These are phyloP conservation scores for Mortierella sp. DNA, from an alignment of 371 early-diverging fungal species.

Conservation along the genomic window DNA sequence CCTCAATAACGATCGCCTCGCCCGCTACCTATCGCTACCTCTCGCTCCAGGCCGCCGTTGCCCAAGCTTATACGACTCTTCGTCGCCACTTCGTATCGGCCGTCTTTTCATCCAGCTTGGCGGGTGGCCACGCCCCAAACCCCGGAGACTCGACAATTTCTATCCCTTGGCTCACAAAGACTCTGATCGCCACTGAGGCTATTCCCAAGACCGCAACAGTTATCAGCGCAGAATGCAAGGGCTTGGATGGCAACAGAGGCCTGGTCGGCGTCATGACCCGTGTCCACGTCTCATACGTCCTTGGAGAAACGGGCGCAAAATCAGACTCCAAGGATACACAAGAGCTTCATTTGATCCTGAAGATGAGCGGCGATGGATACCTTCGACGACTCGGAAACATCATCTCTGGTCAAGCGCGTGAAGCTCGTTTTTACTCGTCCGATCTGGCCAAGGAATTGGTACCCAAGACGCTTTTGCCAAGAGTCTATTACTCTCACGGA, in stretches of 20 bases:
- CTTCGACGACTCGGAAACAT: slow-evolving; percentile 16
- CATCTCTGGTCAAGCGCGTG: slow-evolving; percentile 27
- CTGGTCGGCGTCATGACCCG: slow-evolving; percentile 35
- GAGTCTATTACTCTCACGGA: slow-evolving; percentile 26
- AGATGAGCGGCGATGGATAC: slow-evolving; percentile 25
- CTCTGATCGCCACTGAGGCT: slow-evolving; percentile 6
- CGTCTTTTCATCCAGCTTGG: slow-evolving; percentile 4
- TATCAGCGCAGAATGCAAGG: slow-evolving; percentile 21
- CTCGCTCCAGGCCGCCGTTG: slow-evolving; percentile 27
- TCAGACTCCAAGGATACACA: slow-evolving; percentile 11
- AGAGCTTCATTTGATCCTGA: slow-evolving; percentile 30
- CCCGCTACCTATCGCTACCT: slow-evolving; percentile 18
- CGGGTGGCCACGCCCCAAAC: slow-evolving; percentile 19
- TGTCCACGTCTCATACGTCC: slow-evolving; percentile 18
- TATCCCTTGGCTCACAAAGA: slow-evolving; percentile 21
- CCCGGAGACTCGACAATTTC: slow-evolving; percentile 38
- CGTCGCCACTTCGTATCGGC: slow-evolving; percentile 14
- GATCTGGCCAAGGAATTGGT: slow-evolving; percentile 22
- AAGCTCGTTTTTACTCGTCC: slow-evolving; percentile 34
- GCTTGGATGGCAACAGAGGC: slow-evolving; percentile 36
- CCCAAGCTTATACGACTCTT: slow-evolving; percentile 24
- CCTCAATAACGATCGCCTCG: not conserved
- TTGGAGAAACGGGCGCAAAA: not conserved
- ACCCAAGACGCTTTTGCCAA: slow-evolving; percentile 24
- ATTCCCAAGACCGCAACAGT: slow-evolving; percentile 21